Evolutionary conservation across 345 rosid genomes (phyloP), one percentile per base, ranked within the genome.

Genomic region (Lepidium africanum): DNA sequence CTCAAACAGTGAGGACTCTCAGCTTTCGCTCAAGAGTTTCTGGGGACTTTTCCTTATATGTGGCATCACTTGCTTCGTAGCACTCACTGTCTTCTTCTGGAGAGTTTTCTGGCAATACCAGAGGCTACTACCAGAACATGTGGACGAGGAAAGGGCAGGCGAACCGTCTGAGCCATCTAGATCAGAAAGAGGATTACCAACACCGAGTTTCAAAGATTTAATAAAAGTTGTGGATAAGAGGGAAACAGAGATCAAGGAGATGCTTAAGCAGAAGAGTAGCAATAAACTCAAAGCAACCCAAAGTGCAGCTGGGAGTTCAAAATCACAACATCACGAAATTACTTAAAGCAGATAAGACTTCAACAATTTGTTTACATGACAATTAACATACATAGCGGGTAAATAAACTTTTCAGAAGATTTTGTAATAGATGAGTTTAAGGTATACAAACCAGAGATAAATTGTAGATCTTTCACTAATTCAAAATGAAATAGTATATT

Each of bases 21-120:
- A 82, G 13, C 95, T 94, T 39, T 89, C 92, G 13, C 79, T 94
- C 54, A 77, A 21, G 30, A 94, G 96, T 82, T 94, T 94, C 73
- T 94, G 97, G 97, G 97, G 99, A 11, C 82, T 94, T 46, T 94
- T 94, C 76, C 91, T 94, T 27, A 86, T 94, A n/a, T 85, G 95
- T 36, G 97, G 97, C 75, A 30, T 81, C 57, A 80, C 89, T 33
- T 87, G 95, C 80, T 38, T 85, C 64, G 35, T 86, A 10, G 85
- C 96, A 5, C 88, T 94, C 25, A 16, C 58, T 10, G 3, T 77
- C 12, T 94, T 89, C 87, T 86, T 58, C 81, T 87, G 71, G 65
- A 83, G 78, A 74, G 67, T 91, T 55, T 55, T 81, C 35, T 66
- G 77, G 25, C 97, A 91, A 55, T 94, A 73, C 80, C 88, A 86